Conservation (phyloP, 441 rosid genomes). For the Gossypium gossypioides region DNA sequence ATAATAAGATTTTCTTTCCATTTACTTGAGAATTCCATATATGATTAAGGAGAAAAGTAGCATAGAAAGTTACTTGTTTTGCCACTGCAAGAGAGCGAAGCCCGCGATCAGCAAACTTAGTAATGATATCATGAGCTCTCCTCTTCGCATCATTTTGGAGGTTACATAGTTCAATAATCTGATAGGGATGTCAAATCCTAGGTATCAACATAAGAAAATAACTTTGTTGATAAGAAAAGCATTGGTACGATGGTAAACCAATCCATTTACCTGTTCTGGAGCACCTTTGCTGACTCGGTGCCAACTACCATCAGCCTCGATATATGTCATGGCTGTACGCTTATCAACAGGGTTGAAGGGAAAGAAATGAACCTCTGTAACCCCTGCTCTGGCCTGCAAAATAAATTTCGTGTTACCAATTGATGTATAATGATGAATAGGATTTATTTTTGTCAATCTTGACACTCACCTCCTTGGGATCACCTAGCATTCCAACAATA, state of each 20-base stretch:
- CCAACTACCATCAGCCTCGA: constrained; percentile 7
- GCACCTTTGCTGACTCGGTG: constrained; percentile 21
- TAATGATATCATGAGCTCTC: constrained; percentile 12
- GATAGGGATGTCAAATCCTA: background rate
- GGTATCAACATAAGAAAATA: background rate
- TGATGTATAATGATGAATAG: background rate
- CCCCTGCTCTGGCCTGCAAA: constrained; percentile 13
- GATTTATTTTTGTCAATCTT: background rate
- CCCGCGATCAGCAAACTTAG: constrained; percentile 17
- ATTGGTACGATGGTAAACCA: background rate
- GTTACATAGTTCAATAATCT: constrained; percentile 15
- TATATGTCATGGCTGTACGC: constrained; percentile 12
- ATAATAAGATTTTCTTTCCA: background rate
- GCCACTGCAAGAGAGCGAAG: constrained; percentile 16
- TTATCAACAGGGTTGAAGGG: constrained; percentile 18
- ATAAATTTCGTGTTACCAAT: background rate
- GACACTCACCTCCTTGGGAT: constrained; percentile 42
- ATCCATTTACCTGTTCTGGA: constrained; percentile 14
- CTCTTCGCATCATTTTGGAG: constrained; percentile 7
- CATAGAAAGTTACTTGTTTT: constrained; percentile 7
- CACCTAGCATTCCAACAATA: constrained; percentile 62
- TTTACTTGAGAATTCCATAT: background rate
- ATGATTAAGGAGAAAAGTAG: background rate
- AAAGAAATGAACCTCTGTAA: constrained; percentile 15
- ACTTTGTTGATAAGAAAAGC: background rate